These are phyloP conservation scores for Eustoma russellianum DNA, from an alignment of 257 asterid species.

Conservation along the genomic window DNA sequence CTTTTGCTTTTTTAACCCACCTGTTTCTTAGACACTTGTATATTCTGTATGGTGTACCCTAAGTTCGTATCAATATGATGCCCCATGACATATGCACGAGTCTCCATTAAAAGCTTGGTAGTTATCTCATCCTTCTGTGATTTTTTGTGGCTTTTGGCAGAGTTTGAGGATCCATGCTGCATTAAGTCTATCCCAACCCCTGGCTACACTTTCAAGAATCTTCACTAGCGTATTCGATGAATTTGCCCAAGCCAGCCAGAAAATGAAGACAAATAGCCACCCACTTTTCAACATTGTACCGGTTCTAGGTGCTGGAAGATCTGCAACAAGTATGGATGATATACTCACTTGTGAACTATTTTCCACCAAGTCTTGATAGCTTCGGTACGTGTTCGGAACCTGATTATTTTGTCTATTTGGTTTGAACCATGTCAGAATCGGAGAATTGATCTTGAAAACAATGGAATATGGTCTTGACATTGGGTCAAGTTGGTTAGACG, in stretches of 20 bases:
- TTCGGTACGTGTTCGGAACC: no score
- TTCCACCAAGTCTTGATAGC: slow-evolving; percentile 38
- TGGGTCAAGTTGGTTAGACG: no score
- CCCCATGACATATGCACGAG: neutral
- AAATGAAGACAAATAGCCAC: slow-evolving; percentile 18
- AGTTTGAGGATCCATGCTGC: slow-evolving; percentile 62
- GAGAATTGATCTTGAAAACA: no score
- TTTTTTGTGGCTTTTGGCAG: slow-evolving; percentile 30
- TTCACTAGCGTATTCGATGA: slow-evolving; percentile 45
- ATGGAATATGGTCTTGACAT: no score
- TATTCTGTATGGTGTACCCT: no score
- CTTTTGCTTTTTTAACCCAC: neutral
- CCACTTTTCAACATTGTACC: slow-evolving; percentile 67
- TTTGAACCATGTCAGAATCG: no score
- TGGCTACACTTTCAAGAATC: slow-evolving; percentile 26
- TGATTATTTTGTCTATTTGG: no score
- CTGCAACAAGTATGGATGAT: slow-evolving; percentile 44
- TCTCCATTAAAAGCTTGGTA: no score
- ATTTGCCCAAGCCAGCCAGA: slow-evolving; percentile 33
- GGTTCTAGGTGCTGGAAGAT: slow-evolving; percentile 64
- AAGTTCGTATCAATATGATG: neutral
- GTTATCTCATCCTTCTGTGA: neutral
- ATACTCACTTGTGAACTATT: slow-evolving; percentile 70
- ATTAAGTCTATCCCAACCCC: slow-evolving; percentile 24
- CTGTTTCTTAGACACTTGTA: no score